These are phyloP conservation scores for Nicotiana tabacum DNA, from an alignment of 257 asterid genomes.

Conservation along the genomic window DNA sequence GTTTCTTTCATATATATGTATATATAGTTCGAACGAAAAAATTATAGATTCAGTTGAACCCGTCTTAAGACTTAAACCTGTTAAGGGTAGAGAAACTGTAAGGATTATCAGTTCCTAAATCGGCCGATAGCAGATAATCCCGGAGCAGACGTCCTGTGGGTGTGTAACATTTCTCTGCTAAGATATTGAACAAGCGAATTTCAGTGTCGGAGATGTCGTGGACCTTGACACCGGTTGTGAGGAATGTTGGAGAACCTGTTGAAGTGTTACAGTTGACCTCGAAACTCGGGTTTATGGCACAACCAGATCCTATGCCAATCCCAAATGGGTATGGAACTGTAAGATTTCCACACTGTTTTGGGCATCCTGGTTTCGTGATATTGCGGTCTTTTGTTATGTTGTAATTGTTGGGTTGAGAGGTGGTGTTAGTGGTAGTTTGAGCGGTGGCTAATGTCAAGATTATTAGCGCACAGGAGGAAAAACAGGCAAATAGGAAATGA, in stretches of 20 bases:
- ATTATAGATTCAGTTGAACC: background rate
- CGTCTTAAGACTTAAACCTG: background rate
- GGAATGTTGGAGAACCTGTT: conserved; percentile 41
- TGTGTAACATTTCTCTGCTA: conserved; percentile 44
- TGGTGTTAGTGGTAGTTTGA: conserved; percentile 20
- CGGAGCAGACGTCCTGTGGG: conserved; percentile 14
- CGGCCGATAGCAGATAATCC: background rate
- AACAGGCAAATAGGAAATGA: conserved; percentile 6
- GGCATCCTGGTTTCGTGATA: conserved; percentile 36
- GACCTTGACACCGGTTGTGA: conserved; percentile 6
- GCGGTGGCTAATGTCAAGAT: conserved; percentile 23
- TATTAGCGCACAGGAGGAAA: conserved; percentile 9
- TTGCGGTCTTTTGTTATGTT: conserved; percentile 19
- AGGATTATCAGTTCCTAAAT: conserved; percentile 17
- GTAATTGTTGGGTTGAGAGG: conserved; percentile 13
- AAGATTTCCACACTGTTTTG: conserved; percentile 28
- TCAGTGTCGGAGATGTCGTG: conserved; percentile 48
- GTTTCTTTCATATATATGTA: background rate
- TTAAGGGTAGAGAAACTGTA: conserved; percentile 51
- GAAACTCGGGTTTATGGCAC: conserved; percentile 21
- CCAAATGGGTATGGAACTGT: conserved; percentile 45
- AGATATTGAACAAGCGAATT: conserved; percentile 35
- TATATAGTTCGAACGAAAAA: background rate
- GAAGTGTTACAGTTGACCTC: conserved; percentile 46
- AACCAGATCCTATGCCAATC: conserved; percentile 28